phyloP scores from a whole-genome alignment of 192 early-diverging fungal species.

The Linnemannia elongata region DNA sequence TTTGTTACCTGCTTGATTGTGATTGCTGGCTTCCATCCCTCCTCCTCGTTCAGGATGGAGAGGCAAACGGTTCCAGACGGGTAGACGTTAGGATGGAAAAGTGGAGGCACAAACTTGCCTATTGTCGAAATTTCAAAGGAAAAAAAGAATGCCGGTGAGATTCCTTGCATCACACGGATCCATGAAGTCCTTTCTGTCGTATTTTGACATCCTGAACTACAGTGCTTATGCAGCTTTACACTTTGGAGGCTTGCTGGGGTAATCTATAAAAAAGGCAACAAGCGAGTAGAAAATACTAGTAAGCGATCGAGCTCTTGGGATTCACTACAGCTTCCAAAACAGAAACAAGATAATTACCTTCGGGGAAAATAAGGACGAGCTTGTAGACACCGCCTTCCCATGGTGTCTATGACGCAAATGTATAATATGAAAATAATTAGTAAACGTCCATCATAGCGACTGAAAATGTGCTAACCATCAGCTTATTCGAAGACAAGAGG shows the following conservation, averaged over 20 bases:
- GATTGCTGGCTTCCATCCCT: constrained; percentile 96
- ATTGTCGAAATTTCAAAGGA: constrained; percentile 10
- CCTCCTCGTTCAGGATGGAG: constrained; percentile 95
- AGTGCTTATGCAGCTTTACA: constrained; percentile 23
- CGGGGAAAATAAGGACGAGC: constrained; percentile 84
- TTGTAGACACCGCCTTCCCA: constrained; percentile 96
- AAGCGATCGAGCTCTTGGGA: neutral
- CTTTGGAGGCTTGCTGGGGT: constrained; percentile 63
- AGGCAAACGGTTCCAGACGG: constrained; percentile 98
- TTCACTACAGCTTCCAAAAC: neutral
- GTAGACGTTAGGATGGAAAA: constrained; percentile 97
- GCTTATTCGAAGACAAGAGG: neutral
- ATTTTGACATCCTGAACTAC: neutral
- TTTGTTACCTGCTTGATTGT: constrained; percentile 88
- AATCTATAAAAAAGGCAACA: constrained; percentile 35
- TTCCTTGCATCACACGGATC: neutral
- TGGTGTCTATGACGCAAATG: constrained; percentile 63
- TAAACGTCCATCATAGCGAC: neutral
- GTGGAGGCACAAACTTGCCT: constrained; percentile 80
- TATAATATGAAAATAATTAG: constrained; percentile 1
- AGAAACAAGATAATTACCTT: constrained; percentile 59
- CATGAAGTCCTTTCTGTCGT: neutral
- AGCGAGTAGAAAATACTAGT: neutral
- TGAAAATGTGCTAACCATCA: neutral
- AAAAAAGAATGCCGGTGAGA: neutral